These are phyloP conservation scores for Globisporangium acanthophoron DNA, from an alignment of 352 stramenopile genomes.

Conservation along the genomic window DNA sequence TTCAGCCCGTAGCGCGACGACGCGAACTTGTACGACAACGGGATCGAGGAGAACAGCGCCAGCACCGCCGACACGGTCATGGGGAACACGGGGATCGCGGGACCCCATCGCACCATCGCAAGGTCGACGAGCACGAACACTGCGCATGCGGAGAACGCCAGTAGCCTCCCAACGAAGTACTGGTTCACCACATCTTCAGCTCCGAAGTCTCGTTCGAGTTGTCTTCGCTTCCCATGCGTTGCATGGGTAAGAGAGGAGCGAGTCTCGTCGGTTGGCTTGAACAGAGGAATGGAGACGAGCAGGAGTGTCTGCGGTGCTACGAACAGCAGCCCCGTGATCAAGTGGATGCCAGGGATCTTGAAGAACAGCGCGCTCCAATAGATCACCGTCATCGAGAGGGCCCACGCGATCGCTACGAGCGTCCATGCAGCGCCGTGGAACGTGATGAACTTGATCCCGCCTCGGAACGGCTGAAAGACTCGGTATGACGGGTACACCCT, in stretches of 20 bases:
- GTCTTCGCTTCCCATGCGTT: not conserved
- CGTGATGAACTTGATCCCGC: conserved; percentile 41
- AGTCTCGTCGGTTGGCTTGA: conserved; percentile 14
- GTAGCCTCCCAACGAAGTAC: conserved; percentile 29
- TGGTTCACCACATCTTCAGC: conserved; percentile 23
- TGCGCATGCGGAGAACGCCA: conserved; percentile 33
- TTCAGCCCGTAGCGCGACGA: conserved; percentile 21
- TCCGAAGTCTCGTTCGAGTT: conserved; percentile 6
- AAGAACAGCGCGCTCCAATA: conserved; percentile 48
- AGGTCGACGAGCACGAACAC: conserved; percentile 52
- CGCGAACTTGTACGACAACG: conserved; percentile 40
- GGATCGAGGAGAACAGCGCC: conserved; percentile 49
- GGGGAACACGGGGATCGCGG: conserved; percentile 38
- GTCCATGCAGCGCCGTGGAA: conserved; percentile 50
- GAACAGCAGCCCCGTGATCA: conserved; percentile 37
- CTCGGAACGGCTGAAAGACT: conserved; percentile 42
- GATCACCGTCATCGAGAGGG: conserved; percentile 31
- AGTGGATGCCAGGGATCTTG: conserved; percentile 33
- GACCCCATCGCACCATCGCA: conserved; percentile 34
- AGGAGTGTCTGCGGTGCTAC: conserved; percentile 31
- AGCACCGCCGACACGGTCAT: conserved; percentile 37
- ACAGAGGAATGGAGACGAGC: conserved; percentile 33
- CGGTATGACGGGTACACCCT: conserved; percentile 31
- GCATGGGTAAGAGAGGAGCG: not conserved
- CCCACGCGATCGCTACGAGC: conserved; percentile 31